These are phyloP conservation scores for Trypanosoma rangeli DNA, from an alignment of 208 protist species.

Conservation along the genomic window DNA sequence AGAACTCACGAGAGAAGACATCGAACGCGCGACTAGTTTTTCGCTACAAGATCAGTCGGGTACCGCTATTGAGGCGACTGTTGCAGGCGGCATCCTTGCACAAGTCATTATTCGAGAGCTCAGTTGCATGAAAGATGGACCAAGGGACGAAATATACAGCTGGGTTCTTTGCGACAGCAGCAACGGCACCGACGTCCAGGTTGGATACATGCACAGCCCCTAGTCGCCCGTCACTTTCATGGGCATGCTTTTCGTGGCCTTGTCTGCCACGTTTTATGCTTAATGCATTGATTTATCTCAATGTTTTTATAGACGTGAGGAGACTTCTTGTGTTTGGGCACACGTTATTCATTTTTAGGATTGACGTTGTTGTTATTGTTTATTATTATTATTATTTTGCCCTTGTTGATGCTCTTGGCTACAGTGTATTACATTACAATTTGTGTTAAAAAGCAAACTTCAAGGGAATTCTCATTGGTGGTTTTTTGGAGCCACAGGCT, in stretches of 20 bases:
- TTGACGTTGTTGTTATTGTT: neutral
- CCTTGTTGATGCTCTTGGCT: neutral
- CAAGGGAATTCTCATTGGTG: slow-evolving; percentile 24
- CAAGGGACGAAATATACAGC: slow-evolving; percentile 14
- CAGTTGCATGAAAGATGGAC: slow-evolving; percentile 1
- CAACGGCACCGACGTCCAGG: slow-evolving; percentile 17
- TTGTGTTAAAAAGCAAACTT: neutral
- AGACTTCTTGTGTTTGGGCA: neutral
- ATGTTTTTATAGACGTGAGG: neutral
- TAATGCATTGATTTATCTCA: neutral
- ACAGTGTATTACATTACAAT: neutral
- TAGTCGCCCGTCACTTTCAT: slow-evolving; percentile 1
- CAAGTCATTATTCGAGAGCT: slow-evolving; percentile 27
- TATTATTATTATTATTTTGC: neutral
- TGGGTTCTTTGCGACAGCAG: slow-evolving; percentile 23
- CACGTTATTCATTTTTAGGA: neutral
- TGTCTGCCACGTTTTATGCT: neutral
- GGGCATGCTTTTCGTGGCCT: neutral
- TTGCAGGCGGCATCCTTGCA: slow-evolving; percentile 25
- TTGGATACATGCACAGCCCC: slow-evolving; percentile 5
- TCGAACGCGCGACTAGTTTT: slow-evolving; percentile 2
- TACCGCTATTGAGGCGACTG: slow-evolving; percentile 22
- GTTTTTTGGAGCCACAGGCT: slow-evolving; percentile 86
- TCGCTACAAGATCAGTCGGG: neutral
- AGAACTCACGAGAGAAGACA: slow-evolving; percentile 9